phyloP scores from a whole-genome alignment of 495 filamentous ascomycete species.

The Aspergillus carlsbadensis region DNA sequence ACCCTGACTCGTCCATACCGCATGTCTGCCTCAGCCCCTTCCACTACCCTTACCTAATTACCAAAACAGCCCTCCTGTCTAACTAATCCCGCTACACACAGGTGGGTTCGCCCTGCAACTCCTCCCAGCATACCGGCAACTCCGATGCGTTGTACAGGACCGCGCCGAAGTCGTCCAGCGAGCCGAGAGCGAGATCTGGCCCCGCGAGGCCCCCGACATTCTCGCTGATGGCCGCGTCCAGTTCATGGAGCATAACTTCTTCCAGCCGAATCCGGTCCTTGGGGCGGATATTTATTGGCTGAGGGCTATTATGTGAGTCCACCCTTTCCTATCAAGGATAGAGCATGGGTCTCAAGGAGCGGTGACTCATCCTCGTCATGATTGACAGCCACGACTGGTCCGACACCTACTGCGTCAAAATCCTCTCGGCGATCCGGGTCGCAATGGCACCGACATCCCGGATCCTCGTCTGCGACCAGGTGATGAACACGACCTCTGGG shows the following conservation, averaged over 20 bases:
- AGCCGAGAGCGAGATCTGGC: conserved; percentile 17
- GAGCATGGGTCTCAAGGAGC: no score
- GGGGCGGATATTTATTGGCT: conserved; percentile 43
- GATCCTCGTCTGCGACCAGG: conserved; percentile 37
- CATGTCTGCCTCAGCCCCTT: no score
- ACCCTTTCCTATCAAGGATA: no score
- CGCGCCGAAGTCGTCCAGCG: conserved; percentile 29
- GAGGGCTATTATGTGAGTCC: conserved; percentile 30
- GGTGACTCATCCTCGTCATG: neutral
- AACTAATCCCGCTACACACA: neutral
- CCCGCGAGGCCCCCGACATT: neutral
- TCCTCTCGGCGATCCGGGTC: conserved; percentile 26
- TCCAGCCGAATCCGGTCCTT: conserved; percentile 34
- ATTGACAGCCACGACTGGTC: conserved; percentile 33
- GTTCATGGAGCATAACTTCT: conserved; percentile 43
- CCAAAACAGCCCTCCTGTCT: no score
- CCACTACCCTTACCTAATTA: no score
- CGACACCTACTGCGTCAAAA: conserved; percentile 39
- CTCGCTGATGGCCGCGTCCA: conserved; percentile 20
- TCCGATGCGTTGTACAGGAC: conserved; percentile 43
- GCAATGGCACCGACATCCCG: conserved; percentile 30
- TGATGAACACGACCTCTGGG: conserved; percentile 39
- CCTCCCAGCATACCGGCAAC: conserved; percentile 11
- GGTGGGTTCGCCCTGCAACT: conserved; percentile 23
- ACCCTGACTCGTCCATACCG: no score